Conservation (phyloP, 2,329 filamentous ascomycete species). For the Karstenula rhodostoma region DNA sequence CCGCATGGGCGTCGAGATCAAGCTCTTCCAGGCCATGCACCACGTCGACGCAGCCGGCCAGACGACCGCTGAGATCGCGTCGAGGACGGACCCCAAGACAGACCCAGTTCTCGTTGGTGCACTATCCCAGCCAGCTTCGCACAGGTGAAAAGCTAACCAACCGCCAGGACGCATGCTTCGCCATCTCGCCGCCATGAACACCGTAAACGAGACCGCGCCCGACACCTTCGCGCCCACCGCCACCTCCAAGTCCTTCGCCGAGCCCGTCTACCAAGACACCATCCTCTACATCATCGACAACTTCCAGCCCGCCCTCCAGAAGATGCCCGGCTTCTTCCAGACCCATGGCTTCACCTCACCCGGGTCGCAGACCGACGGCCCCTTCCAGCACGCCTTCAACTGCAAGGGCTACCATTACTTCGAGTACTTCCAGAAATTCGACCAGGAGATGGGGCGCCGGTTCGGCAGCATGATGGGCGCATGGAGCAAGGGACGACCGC, state of each 20-base stretch:
- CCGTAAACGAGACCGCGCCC: conserved; percentile 27
- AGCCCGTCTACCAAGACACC: conserved; percentile 30
- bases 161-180: conserved; percentile 31
- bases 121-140: background rate
- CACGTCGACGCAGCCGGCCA: conserved; percentile 20
- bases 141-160: background rate
- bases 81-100: conserved; percentile 21
- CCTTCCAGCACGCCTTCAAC: conserved; percentile 32
- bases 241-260: conserved; percentile 26
- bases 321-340: conserved; percentile 29
- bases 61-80: conserved; percentile 23
- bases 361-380: conserved; percentile 24
- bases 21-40: conserved; percentile 33
- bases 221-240: conserved; percentile 30
- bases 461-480: conserved; percentile 40
- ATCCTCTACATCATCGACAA: conserved; percentile 33
- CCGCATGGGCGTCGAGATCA: conserved; percentile 32
- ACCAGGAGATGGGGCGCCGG: conserved; percentile 33
- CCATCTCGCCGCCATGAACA: conserved; percentile 38
- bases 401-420: conserved; percentile 33
- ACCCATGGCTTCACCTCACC: conserved; percentile 27
- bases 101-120: conserved; percentile 30
- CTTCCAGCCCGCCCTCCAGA: conserved; percentile 30
- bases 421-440: conserved; percentile 31
- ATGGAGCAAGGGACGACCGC: conserved; percentile 35